Base-by-base conservation (phyloP, 73 alveolate species). In the Paramecium primaurelia region DNA sequence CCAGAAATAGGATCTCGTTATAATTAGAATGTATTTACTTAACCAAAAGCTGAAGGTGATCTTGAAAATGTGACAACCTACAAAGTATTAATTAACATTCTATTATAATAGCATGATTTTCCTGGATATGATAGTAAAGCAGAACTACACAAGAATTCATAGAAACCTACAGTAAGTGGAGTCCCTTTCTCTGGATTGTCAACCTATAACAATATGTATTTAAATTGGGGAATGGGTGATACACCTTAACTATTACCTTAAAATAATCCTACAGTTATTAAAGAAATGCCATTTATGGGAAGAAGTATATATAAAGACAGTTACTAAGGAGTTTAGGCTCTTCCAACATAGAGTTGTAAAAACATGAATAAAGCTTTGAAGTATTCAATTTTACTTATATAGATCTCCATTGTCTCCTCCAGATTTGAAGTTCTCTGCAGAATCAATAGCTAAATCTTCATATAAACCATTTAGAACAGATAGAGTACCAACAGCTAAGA, bases 221-320 rank as follows among this genome's bases (percentile, higher is more conserved):
- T 80, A 28, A 80, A 80, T 80, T 45, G 91, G 91, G 77, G 75
- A 10, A 45, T 45, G 54, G 77, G 75, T 11, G 91, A 45, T 47
- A 80, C 91, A 36, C 71, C 89, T 44, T 42, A 42, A 38, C 12
- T 77, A 8, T 20, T 40, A 6, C 89, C 89, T 16, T 42, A 77
- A 77, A 77, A 77, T 32, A 34, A 77, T 12, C 89, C 89, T 7
- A 77, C 89, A 16, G 89, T 77, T 2, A 77, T 77, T 16, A 77
- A 77, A 77, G 89, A 77, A 37, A 37, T 77, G 71, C 89, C 89
- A 8, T 77, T 77, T 12, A 77, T 77, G 89, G 89, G 89, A 18
- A 77, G 71, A 30, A 77, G 89, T 42, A 38, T 77, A 7, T 77
- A 77, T 25, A 77, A 42, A 77, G 89, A 77, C 42, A 40, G 71